Evolutionary conservation across 768 basidiomycete genomes (phyloP).

Genomic region (Phylloporus rhodoxanthus): DNA sequence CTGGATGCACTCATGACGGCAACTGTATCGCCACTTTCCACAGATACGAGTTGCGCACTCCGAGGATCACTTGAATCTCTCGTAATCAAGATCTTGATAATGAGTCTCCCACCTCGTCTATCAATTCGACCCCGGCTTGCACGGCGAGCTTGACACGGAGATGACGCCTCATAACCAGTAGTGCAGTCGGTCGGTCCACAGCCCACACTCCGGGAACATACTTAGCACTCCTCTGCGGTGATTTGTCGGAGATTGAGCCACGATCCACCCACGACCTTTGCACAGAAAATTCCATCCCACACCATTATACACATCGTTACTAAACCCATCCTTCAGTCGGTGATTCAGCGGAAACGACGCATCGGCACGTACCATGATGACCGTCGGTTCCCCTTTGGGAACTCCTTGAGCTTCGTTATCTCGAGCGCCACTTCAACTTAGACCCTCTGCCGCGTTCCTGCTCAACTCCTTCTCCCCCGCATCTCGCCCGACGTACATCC

Average conservation of each 20-base stretch:
- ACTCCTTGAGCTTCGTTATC: constrained; percentile 78
- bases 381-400: constrained; percentile 86
- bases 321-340: constrained; percentile 5
- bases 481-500: constrained; percentile 82
- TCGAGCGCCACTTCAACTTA: constrained; percentile 93
- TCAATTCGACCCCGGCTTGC: neutral
- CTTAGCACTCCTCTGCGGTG: neutral
- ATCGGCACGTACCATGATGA: constrained; percentile 75
- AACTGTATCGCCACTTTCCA: neutral
- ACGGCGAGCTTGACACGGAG: neutral
- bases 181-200: neutral
- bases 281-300: constrained; percentile 8
- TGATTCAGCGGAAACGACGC: neutral
- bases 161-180: neutral
- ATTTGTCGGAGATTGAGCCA: constrained; percentile 10
- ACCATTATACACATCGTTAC: constrained; percentile 22
- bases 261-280: neutral
- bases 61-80: neutral
- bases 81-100: neutral
- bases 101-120: neutral
- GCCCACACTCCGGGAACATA: neutral
- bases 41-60: neutral
- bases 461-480: constrained; percentile 65
- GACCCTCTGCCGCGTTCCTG: constrained; percentile 78
- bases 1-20: neutral